A percentile compares a stretch with the other conserved stretches of the same genome.
Evolutionary conservation across 176 grass and related monocot genomes (phyloP).

Genomic region (Rhynchospora pubera): DNA sequence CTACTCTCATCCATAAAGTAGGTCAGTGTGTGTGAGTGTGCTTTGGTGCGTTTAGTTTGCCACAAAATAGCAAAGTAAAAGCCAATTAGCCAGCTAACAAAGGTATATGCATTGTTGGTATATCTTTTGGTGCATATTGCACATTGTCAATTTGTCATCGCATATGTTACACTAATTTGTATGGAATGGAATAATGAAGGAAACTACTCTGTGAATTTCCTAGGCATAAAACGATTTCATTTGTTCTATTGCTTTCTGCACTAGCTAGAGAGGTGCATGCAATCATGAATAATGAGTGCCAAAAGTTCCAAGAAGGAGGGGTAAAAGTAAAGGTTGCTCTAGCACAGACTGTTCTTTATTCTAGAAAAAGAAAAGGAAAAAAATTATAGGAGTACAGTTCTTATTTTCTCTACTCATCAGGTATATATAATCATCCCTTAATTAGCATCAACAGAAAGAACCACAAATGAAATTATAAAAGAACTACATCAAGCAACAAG

Average conservation of each 20-base stretch:
- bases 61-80: too few species aligned
- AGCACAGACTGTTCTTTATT: background rate
- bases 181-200: background rate
- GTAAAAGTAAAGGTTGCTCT: background rate
- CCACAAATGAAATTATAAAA: background rate
- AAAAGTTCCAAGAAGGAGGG: background rate
- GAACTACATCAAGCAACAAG: background rate
- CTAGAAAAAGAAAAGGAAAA: too few species aligned
- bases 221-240: conserved; percentile 10
- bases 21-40: too few species aligned
- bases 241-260: background rate
- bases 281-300: background rate
- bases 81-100: too few species aligned
- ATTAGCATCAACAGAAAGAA: background rate
- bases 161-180: background rate
- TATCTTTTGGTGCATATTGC: background rate
- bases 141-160: background rate
- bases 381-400: background rate
- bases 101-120: background rate
- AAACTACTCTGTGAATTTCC: background rate
- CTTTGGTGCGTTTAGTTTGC: background rate
- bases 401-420: background rate
- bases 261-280: background rate
- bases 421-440: too few species aligned
- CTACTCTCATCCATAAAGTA: background rate